These are phyloP conservation scores for Pleurotus djamor DNA, from an alignment of 768 basidiomycete genomes.

Conservation along the genomic window DNA sequence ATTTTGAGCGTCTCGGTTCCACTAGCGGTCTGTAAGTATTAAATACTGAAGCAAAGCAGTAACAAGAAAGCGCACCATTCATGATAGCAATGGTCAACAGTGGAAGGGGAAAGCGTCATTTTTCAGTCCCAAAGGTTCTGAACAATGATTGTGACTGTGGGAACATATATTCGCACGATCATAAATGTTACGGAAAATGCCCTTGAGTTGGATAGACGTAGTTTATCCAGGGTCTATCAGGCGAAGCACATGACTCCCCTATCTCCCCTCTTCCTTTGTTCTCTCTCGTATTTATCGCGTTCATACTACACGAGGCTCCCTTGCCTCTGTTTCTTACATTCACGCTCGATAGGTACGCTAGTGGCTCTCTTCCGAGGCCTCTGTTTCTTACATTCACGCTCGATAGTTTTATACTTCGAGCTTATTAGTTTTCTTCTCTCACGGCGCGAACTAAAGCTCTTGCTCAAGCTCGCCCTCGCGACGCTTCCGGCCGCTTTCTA, in stretches of 20 bases:
- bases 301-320: background rate
- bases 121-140: too few species aligned
- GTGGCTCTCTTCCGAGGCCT: background rate
- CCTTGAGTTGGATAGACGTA: constrained; percentile 11
- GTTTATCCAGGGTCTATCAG: constrained; percentile 3
- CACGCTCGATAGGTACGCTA: constrained; percentile 1
- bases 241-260: background rate
- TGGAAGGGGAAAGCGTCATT: too few species aligned
- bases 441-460: background rate
- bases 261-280: background rate
- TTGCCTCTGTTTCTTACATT: constrained; percentile 1
- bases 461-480: background rate
- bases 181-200: too few species aligned
- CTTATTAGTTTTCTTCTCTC: background rate
- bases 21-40: too few species aligned
- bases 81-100: too few species aligned
- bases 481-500: background rate
- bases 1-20: too few species aligned
- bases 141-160: too few species aligned
- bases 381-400: constrained; percentile 1
- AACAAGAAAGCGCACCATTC: too few species aligned
- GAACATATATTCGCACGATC: too few species aligned
- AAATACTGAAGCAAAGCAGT: too few species aligned
- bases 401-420: background rate
- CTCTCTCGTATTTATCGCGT: background rate